These are phyloP conservation scores for Lagerstroemia speciosa DNA, from an alignment of 345 rosid genomes.

Conservation along the genomic window DNA sequence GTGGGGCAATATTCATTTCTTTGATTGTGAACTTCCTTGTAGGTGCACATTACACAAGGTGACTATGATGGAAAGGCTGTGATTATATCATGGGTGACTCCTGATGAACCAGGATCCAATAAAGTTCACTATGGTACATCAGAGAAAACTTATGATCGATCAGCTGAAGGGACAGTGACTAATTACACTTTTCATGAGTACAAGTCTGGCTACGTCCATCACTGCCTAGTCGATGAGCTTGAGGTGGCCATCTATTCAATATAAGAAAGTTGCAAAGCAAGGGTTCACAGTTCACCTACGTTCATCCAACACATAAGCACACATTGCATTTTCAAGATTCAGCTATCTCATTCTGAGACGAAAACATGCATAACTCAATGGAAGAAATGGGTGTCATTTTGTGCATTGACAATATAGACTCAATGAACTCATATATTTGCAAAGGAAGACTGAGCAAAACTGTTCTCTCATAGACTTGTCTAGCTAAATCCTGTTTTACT, in stretches of 20 bases:
- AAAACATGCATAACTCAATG: not conserved
- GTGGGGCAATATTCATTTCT: constrained; percentile 2
- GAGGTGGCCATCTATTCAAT: constrained; percentile 36
- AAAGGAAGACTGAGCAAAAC: not conserved
- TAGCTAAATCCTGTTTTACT: not conserved
- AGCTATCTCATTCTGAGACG: not conserved
- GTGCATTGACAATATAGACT: constrained; percentile 2
- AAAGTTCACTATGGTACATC: constrained; percentile 52
- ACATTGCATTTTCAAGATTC: not conserved
- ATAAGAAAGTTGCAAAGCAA: constrained; percentile 1
- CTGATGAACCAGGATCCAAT: constrained; percentile 53
- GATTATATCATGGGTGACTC: constrained; percentile 86
- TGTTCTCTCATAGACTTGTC: not conserved
- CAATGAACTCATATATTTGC: not conserved
- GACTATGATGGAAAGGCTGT: constrained; percentile 86
- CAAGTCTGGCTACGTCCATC: constrained; percentile 81
- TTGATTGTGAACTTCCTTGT: constrained; percentile 8
- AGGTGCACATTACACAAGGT: constrained; percentile 96
- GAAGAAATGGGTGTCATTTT: too few relatives aligned
- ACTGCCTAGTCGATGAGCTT: constrained; percentile 64
- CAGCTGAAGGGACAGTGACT: constrained; percentile 48
- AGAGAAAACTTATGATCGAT: constrained; percentile 32
- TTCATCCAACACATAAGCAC: not conserved
- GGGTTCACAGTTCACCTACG: not conserved
- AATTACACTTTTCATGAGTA: constrained; percentile 76